Evolutionary conservation across 805 yeast species (phyloP), one percentile per base, ranked within the genome.

Genomic region (Lachancea waltii): DNA sequence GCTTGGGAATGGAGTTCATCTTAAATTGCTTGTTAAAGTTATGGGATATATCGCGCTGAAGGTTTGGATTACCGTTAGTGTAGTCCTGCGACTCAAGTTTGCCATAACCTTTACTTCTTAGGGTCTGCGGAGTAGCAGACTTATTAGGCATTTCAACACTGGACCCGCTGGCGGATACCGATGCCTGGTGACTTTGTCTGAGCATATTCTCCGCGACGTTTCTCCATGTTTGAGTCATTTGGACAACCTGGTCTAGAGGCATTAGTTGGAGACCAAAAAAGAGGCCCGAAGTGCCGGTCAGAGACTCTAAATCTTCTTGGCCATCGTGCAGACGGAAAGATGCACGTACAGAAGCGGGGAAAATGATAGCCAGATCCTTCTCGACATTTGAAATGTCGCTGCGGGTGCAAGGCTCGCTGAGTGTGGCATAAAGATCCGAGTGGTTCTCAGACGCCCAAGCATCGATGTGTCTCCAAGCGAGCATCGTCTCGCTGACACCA

Each of bases 391-490:
- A 69, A 40, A 90, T 68, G 57, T 92, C 98, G 41, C 80, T 74
- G 27, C 72, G 69, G 0, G 96, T 85, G 45, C 87, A 92, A 20
- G 86, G 82, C 36, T 76, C 80, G 53, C 80, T 78, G 45, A 90
- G 64, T 35, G 92, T 79, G 41, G 85, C 89, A 43, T 71, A 73
- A 40, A 92, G 67, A 62, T 90, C 98, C 1, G 92, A 84, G 47
- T 80, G 81, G 60, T 85, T 73, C 40, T 76, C 75, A 24, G 74
- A 70, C 14, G 90, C 67, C 96, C 97, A 90, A 14, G 76, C 68
- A 48, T 85, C 90, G 41, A 90, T 78, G 52, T 89, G 89, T 45
- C 83, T 73, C 97, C 97, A 90, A 9, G 96, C 83, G 16, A 79
- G 73, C 25, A 81, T 68, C 2, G 74, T 68, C 45, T 89, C 85